A percentile compares a stretch with the other conserved stretches of the same genome.
phyloP scores from a whole-genome alignment of 768 basidiomycete genomes.

The Leucogyrophana mollusca region DNA sequence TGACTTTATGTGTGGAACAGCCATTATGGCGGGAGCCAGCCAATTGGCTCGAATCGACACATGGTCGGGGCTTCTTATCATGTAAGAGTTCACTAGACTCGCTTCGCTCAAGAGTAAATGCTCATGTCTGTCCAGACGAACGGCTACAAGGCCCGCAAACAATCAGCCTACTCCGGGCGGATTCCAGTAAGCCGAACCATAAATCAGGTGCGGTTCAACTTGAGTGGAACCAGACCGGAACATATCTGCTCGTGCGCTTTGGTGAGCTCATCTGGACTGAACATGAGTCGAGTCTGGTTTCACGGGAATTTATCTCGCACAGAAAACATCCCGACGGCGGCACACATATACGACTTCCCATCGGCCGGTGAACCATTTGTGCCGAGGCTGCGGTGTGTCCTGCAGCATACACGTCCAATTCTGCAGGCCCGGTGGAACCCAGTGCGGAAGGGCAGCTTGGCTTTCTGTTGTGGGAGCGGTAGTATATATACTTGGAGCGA shows the following conservation, averaged over 20 bases:
- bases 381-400: conserved; percentile 63
- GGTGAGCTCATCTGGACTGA: too few species aligned
- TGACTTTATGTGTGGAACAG: conserved; percentile 37
- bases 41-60: conserved; percentile 81
- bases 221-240: conserved; percentile 80
- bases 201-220: conserved; percentile 71
- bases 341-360: conserved; percentile 76
- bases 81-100: conserved; percentile 46
- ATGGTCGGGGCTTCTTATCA: conserved; percentile 84
- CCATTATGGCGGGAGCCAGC: conserved; percentile 82
- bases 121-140: conserved; percentile 49
- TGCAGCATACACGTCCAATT: conserved; percentile 65
- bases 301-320: neutral
- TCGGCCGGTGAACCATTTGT: conserved; percentile 52
- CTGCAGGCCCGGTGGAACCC: conserved; percentile 80
- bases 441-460: conserved; percentile 69
- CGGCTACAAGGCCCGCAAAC: conserved; percentile 56
- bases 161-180: conserved; percentile 48
- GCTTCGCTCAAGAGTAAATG: neutral
- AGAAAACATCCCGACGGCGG: conserved; percentile 63
- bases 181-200: conserved; percentile 60
- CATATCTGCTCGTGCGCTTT: conserved; percentile 68
- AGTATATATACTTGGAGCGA: conserved; percentile 82
- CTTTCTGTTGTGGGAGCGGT: conserved; percentile 62
- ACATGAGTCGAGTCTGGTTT: neutral